Conservation (phyloP, 2,329 filamentous ascomycete genomes). For the Lojkania enalia region DNA sequence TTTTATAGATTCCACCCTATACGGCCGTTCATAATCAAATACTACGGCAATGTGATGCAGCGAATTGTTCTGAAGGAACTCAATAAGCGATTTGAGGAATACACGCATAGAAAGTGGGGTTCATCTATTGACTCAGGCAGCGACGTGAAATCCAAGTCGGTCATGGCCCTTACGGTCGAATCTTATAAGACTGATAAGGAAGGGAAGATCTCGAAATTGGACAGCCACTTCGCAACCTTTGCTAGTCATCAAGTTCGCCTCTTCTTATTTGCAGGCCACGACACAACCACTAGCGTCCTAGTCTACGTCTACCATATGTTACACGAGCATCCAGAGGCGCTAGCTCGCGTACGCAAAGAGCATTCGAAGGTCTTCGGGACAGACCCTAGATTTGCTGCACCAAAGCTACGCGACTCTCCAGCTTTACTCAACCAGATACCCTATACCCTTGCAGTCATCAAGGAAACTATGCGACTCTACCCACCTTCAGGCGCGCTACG, state of each 20-base stretch:
- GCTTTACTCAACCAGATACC: slow-evolving; percentile 27
- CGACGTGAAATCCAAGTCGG: neutral
- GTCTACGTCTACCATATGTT: slow-evolving; percentile 27
- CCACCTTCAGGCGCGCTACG: slow-evolving; percentile 35
- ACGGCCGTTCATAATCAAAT: slow-evolving; percentile 8
- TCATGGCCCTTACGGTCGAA: slow-evolving; percentile 1
- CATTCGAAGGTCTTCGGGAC: slow-evolving; percentile 32
- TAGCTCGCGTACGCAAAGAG: slow-evolving; percentile 31
- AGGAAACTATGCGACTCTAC: slow-evolving; percentile 36
- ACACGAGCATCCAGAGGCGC: slow-evolving; percentile 21
- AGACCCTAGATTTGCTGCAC: slow-evolving; percentile 11
- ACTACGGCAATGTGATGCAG: slow-evolving; percentile 2
- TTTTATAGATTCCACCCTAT: slow-evolving; percentile 6
- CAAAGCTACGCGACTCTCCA: slow-evolving; percentile 15
- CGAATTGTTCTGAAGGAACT: slow-evolving; percentile 5
- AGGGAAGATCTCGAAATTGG: neutral
- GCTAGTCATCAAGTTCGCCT: neutral
- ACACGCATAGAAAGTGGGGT: neutral
- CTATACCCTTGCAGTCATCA: slow-evolving; percentile 34
- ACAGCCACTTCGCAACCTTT: neutral
- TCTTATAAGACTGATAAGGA: neutral
- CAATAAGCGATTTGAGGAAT: slow-evolving; percentile 2
- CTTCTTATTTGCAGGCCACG: slow-evolving; percentile 27
- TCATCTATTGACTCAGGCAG: neutral
- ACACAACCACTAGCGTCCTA: slow-evolving; percentile 34